A percentile compares a stretch with the other conserved stretches of the same genome.
These are phyloP conservation scores for Phanerochaete sordida DNA, from an alignment of 768 basidiomycete genomes.

Conservation along the genomic window DNA sequence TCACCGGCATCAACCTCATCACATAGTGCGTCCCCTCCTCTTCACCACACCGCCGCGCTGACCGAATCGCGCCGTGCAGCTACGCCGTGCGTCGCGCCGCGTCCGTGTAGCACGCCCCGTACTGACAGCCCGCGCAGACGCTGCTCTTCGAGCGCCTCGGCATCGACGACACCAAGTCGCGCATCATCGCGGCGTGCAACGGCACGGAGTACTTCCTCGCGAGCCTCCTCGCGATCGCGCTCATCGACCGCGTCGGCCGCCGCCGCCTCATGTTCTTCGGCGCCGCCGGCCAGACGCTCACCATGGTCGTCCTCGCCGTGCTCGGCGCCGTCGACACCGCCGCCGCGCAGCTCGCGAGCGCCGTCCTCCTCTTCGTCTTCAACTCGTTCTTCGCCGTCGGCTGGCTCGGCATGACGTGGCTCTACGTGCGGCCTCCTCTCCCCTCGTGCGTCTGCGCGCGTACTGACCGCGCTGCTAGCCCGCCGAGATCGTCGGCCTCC, in stretches of 20 bases:
- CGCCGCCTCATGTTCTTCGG: constrained; percentile 71
- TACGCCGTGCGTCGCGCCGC: constrained; percentile 23
- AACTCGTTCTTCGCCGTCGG: constrained; percentile 69
- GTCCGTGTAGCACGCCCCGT: not conserved
- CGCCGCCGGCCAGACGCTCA: constrained; percentile 53
- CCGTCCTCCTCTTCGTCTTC: constrained; percentile 63
- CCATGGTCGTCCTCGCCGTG: constrained; percentile 59
- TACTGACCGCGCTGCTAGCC: constrained; percentile 33
- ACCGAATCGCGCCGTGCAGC: constrained; percentile 11
- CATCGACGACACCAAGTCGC: constrained; percentile 51
- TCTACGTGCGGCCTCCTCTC: constrained; percentile 44
- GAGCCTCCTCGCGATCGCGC: constrained; percentile 65
- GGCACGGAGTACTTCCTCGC: constrained; percentile 72
- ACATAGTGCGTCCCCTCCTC: constrained; percentile 44
- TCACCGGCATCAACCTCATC: constrained; percentile 64
- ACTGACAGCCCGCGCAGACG: constrained; percentile 29
- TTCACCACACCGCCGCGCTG: constrained; percentile 1
- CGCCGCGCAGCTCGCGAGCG: constrained; percentile 47
- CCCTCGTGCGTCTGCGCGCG: not conserved
- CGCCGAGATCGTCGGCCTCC: constrained; percentile 61
- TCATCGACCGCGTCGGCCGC: constrained; percentile 72
- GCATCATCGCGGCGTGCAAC: constrained; percentile 63
- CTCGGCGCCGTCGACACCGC: constrained; percentile 49
- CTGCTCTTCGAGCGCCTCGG: constrained; percentile 57
- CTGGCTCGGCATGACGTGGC: constrained; percentile 71